phyloP scores from a whole-genome alignment of 1,139 yeast genomes.

The Yamadazyma sp. region DNA sequence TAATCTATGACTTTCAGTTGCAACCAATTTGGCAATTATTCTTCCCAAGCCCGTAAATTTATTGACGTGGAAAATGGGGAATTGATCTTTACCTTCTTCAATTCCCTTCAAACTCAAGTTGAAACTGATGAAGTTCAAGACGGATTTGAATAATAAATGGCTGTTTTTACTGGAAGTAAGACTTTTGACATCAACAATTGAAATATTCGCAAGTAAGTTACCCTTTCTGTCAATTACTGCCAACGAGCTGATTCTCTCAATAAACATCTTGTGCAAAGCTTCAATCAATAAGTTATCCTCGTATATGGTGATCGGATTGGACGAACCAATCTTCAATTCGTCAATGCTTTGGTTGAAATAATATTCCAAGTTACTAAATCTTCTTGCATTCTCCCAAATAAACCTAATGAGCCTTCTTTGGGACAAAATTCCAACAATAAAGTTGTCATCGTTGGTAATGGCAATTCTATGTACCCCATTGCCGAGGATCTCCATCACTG shows the following conservation, averaged over 20 bases:
- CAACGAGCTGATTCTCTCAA: conserved; percentile 79
- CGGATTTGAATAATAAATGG: conserved; percentile 74
- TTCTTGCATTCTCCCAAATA: conserved; percentile 89
- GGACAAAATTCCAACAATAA: conserved; percentile 75
- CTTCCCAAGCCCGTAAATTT: conserved; percentile 77
- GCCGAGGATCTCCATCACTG: conserved; percentile 83
- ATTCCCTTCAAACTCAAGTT: conserved; percentile 86
- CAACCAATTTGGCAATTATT: conserved; percentile 91
- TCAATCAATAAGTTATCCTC: conserved; percentile 88
- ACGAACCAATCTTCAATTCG: conserved; percentile 69
- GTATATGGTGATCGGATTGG: conserved; percentile 69
- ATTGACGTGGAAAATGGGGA: conserved; percentile 93
- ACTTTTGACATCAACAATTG: conserved; percentile 88
- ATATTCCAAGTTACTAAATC: conserved; percentile 77
- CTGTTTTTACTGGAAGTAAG: conserved; percentile 85
- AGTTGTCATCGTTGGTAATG: conserved; percentile 53
- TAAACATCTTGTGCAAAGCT: conserved; percentile 83
- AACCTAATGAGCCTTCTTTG: conserved; percentile 82
- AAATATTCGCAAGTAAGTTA: conserved; percentile 83
- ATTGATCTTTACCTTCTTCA: conserved; percentile 92
- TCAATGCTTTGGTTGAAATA: conserved; percentile 64
- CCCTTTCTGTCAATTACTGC: conserved; percentile 88
- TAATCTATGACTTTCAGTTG: conserved; percentile 88
- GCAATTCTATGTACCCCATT: conserved; percentile 93
- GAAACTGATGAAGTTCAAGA: conserved; percentile 83